Evolutionary conservation across 108 stramenopile species (phyloP), one percentile per base, ranked within the genome.

Genomic region (Mayamaea pseudoterrestris): DNA sequence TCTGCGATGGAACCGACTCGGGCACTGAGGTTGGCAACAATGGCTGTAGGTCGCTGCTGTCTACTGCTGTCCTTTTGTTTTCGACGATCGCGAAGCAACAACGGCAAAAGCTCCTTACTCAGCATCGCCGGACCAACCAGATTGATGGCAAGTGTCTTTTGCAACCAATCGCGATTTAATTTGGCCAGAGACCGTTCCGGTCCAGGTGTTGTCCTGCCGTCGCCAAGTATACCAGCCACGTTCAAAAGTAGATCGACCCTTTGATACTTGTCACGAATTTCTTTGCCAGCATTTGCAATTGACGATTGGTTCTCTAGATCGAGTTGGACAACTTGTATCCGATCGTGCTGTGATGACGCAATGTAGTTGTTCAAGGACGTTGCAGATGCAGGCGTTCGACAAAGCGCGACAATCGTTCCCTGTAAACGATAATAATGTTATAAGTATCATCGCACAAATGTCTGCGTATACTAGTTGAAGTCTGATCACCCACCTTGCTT

Each of bases 1-100:
- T 96, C 95, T 0, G 74, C 66, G 23, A 94, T 93, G 30, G 83
- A 85, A 14, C 93, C 95, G 2, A 93, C 93, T 20, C 93, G 74
- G 1, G 95, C 95, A 52, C 80, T 80, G 4, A 93, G 39, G 58
- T 83, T 92, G 18, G 67, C 85, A 43, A 95, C 67, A 11, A 93
- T 53, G 7, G 80, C 51, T 20, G 41, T 44, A 6, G 71, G 48
- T 35, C 74, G 65, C 27, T 27, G 37, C 28, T 53, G 40, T 3
- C n/a, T 35, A 21, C 47, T 39, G 27, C 13, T 27, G 9, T 50
- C 52, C 20, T 41, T 45, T 56, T 20, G 55, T 61, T 20, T 57
- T 43, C 51, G 56, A 5, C 63, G 57, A n/a, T n/a, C n/a, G 20
- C 58, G 64, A n/a, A 29, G 5, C 83, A 80, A 78, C 27, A 80